These are phyloP conservation scores for Emmonsiellopsis sp. DNA, from an alignment of 2,329 filamentous ascomycete species.

Conservation along the genomic window DNA sequence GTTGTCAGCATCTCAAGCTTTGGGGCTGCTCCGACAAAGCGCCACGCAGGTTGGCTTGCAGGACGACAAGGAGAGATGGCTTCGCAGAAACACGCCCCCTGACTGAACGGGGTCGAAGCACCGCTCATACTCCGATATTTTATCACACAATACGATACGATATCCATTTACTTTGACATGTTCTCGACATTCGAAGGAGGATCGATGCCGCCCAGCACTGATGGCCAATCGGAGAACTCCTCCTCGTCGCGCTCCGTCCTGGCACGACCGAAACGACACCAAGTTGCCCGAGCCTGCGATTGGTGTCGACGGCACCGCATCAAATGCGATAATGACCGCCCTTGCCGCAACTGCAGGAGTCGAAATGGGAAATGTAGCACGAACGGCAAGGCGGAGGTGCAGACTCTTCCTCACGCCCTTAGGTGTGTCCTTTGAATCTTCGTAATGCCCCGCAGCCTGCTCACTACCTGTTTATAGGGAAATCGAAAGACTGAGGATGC, in stretches of 20 bases:
- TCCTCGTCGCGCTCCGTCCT: neutral
- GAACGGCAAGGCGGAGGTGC: conserved; percentile 1
- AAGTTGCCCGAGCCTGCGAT: conserved; percentile 20
- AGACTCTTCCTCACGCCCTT: conserved; percentile 4
- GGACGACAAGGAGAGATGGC: too few relatives aligned
- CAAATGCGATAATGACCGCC: conserved; percentile 19
- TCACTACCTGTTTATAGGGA: conserved; percentile 8
- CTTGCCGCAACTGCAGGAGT: conserved; percentile 18
- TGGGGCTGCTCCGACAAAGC: too few relatives aligned
- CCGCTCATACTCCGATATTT: too few relatives aligned
- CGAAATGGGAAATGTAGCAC: conserved; percentile 16
- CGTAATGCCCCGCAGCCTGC: neutral
- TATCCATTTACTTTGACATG: too few relatives aligned
- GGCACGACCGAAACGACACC: conserved; percentile 12
- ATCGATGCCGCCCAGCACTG: too few relatives aligned
- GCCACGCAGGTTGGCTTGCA: too few relatives aligned
- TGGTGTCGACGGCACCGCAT: conserved; percentile 20
- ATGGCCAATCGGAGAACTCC: too few relatives aligned
- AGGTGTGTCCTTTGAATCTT: neutral
- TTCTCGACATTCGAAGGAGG: too few relatives aligned
- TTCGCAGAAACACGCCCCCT: too few relatives aligned
- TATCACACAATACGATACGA: too few relatives aligned
- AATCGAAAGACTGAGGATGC: conserved; percentile 24
- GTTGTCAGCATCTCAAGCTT: too few relatives aligned
- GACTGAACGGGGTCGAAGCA: too few relatives aligned